Evolutionary conservation across 371 early-diverging fungal genomes (phyloP).

Genomic region (Haplosporangium sp.): DNA sequence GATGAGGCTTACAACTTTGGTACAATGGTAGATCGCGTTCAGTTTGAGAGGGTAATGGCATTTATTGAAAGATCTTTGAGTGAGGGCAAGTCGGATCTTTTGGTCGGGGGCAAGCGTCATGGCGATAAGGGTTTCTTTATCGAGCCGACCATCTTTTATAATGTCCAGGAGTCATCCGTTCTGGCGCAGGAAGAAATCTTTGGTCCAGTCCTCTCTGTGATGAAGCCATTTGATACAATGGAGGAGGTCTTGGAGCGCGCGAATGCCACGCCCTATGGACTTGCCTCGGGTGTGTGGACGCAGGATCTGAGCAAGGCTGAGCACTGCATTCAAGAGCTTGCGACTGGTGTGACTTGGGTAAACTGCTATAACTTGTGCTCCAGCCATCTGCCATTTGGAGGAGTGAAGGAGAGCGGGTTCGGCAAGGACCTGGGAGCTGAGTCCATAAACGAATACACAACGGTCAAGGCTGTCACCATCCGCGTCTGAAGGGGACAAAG

Average conservation of each 20-base stretch:
- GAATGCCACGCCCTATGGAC: slow-evolving; percentile 82
- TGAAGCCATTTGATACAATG: slow-evolving; percentile 75
- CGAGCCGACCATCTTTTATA: slow-evolving; percentile 81
- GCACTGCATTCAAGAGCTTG: slow-evolving; percentile 69
- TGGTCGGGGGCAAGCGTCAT: slow-evolving; percentile 77
- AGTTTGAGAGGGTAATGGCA: slow-evolving; percentile 78
- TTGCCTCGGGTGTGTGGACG: slow-evolving; percentile 91
- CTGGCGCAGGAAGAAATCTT: slow-evolving; percentile 91
- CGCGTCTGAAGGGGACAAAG: slow-evolving; percentile 24
- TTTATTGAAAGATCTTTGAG: slow-evolving; percentile 61
- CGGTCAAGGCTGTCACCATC: slow-evolving; percentile 74
- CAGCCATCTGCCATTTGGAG: slow-evolving; percentile 86
- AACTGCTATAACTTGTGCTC: slow-evolving; percentile 70
- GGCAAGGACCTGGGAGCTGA: slow-evolving; percentile 84
- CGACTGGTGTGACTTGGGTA: slow-evolving; percentile 89
- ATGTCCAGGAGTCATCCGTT: slow-evolving; percentile 72
- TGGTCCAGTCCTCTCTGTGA: slow-evolving; percentile 89
- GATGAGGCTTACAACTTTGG: slow-evolving; percentile 72
- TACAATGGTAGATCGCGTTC: slow-evolving; percentile 79
- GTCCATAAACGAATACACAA: slow-evolving; percentile 76
- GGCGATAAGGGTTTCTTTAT: slow-evolving; percentile 81
- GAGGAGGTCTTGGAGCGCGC: slow-evolving; percentile 85
- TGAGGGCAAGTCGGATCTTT: slow-evolving; percentile 55
- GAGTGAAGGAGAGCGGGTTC: slow-evolving; percentile 88
- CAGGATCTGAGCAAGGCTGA: slow-evolving; percentile 73